Base-by-base conservation (phyloP, 345 rosid species). In the Tarenaya hassleriana region DNA sequence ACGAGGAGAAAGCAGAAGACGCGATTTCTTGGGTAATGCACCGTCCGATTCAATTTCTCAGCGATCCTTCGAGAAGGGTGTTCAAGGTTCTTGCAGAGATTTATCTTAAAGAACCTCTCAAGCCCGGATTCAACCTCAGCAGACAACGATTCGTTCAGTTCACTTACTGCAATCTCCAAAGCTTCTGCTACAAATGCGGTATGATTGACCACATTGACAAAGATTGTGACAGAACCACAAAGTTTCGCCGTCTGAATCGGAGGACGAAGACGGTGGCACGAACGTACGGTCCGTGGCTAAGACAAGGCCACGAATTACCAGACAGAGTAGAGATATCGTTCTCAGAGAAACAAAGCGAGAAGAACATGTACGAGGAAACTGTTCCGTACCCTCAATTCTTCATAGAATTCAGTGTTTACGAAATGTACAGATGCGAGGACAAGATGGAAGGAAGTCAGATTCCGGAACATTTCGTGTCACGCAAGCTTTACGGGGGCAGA, bases 231-330 rank as follows among this genome's bases (percentile, higher is more conserved):
- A 61, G 0, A 19, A 4, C 11, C 2, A 47, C 41, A 8, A 47
- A 18, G 32, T 3, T 13, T 45, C 60, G 60, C 39, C n/a, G 4
- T 60, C 54, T 62, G 48, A 54, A 32, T 2, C 55, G 11, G 29
- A 63, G 55, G 55, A 54, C 61, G 46, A 47, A 4, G 40, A 55
- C 61, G 1, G 13, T 31, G 4, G 42, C n/a, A n/a, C n/a, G n/a
- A n/a, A n/a, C 47, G 10, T 62, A 54, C 55, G 60, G 67, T 32
- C 50, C 55, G 53, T 62, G 55, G 67, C 6, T 62, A 54, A 54
- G 35, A 20, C 1, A 5, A 4, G 2, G 15, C 3, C 9, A n/a
- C n/a, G n/a, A n/a, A n/a, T 52, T 27, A 46, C 46, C 8, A 9
- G 7, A 4, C 2, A 0, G 3, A 7, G n/a, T 1, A 34, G 12